Evolutionary conservation across 2,329 filamentous ascomycete genomes (phyloP).

Genomic region (Neonectria punicea): DNA sequence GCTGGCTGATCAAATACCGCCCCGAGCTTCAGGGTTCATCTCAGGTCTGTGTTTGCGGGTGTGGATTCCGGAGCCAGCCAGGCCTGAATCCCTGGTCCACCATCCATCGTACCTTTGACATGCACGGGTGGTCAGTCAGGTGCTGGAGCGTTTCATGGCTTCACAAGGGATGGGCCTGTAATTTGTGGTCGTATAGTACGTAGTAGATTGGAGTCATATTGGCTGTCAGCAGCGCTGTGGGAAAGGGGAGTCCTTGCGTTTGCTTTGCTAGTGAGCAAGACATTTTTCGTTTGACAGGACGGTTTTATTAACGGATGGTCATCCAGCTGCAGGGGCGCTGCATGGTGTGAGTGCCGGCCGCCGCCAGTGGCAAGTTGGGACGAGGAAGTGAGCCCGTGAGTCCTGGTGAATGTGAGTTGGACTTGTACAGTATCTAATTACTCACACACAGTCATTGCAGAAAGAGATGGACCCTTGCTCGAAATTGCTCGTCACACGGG

Average conservation of each 20-base stretch:
- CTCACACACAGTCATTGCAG: background rate
- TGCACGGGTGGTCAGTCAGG: constrained; percentile 1
- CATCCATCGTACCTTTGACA: constrained; percentile 4
- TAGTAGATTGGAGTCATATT: constrained; percentile 7
- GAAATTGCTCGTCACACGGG: background rate
- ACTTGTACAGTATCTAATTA: too few relatives aligned
- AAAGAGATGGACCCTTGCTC: background rate
- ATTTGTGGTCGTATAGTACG: background rate
- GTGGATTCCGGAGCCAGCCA: constrained; percentile 6
- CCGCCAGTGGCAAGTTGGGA: constrained; percentile 15
- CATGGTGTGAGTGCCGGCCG: constrained; percentile 7
- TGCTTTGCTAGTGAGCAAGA: constrained; percentile 1
- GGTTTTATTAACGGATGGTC: constrained; percentile 12
- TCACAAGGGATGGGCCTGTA: constrained; percentile 16
- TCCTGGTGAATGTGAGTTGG: background rate
- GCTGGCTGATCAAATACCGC: constrained; percentile 6
- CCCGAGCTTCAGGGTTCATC: constrained; percentile 13
- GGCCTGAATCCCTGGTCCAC: background rate
- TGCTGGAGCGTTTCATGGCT: constrained; percentile 14
- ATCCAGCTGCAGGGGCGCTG: constrained; percentile 19
- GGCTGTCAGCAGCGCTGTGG: constrained; percentile 3
- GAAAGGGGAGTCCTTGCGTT: constrained; percentile 15
- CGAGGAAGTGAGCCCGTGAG: background rate
- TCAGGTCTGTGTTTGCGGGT: background rate
- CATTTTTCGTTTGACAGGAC: constrained; percentile 19